A percentile compares a stretch with the other conserved stretches of the same genome.
These are phyloP conservation scores for Aureobasidium sp. DNA, from an alignment of 2,329 filamentous ascomycete species.

Conservation along the genomic window DNA sequence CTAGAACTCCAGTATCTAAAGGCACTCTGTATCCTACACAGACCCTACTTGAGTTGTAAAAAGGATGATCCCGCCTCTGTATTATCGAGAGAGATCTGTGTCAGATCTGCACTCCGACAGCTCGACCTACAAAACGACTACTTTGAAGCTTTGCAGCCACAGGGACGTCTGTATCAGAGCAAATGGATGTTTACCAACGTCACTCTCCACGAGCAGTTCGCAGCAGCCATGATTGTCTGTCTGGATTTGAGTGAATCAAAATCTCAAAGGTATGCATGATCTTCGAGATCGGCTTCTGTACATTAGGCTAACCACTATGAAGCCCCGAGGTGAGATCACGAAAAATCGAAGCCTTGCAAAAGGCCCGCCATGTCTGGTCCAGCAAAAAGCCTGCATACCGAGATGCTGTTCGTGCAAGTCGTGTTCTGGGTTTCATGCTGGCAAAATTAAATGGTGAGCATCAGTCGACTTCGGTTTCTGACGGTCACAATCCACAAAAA, in stretches of 20 bases:
- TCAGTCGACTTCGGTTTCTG: background rate
- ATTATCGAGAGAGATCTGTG: constrained; percentile 38
- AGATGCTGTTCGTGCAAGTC: constrained; percentile 6
- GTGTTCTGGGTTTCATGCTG: constrained; percentile 5
- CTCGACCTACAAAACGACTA: constrained; percentile 40
- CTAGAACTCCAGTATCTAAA: constrained; percentile 43
- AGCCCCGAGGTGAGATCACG: background rate
- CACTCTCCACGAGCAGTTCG: constrained; percentile 35
- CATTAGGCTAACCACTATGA: too few relatives aligned
- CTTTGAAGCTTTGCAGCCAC: constrained; percentile 36
- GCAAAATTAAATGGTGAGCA: background rate
- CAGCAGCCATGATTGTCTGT: constrained; percentile 37
- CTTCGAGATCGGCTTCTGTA: background rate
- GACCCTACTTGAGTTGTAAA: constrained; percentile 37
- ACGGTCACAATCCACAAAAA: background rate
- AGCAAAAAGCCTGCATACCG: background rate
- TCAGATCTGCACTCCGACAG: constrained; percentile 39
- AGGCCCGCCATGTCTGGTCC: background rate
- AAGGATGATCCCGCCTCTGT: constrained; percentile 29
- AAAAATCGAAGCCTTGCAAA: background rate
- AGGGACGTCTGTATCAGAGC: constrained; percentile 30
- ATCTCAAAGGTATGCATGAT: background rate
- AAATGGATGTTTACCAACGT: constrained; percentile 35
- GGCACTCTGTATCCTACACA: constrained; percentile 41
- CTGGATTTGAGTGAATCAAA: constrained; percentile 27